Evolutionary conservation across 495 filamentous ascomycete species (phyloP).

Genomic region (Aspergillus affinis): DNA sequence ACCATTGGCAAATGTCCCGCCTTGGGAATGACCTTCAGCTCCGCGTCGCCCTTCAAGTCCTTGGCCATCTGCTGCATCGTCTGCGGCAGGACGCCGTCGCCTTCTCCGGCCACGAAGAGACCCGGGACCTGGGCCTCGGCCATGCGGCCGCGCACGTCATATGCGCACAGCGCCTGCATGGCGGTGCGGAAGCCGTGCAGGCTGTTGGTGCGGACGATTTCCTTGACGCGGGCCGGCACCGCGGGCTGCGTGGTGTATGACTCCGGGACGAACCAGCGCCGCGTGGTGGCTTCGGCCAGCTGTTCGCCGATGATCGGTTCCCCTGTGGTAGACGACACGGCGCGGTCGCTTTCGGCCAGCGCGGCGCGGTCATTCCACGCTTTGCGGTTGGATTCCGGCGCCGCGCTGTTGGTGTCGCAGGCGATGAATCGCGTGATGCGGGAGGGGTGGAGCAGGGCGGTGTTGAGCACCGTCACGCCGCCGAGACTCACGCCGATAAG

Average conservation of each 20-base stretch:
- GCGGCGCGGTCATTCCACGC: conserved; percentile 76
- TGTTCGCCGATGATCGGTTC: conserved; percentile 55
- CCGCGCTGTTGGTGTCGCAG: conserved; percentile 74
- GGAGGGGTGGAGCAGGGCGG: conserved; percentile 62
- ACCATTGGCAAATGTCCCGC: conserved; percentile 84
- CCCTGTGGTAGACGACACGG: conserved; percentile 38
- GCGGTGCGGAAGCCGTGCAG: conserved; percentile 67
- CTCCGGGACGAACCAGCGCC: conserved; percentile 69
- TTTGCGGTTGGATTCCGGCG: conserved; percentile 65
- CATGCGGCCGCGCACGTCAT: conserved; percentile 69
- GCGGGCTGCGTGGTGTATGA: conserved; percentile 56
- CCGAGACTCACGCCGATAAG: conserved; percentile 77
- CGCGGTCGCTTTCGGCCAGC: conserved; percentile 59
- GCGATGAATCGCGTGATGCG: conserved; percentile 61
- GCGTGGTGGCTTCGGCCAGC: conserved; percentile 65
- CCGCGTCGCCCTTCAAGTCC: conserved; percentile 51
- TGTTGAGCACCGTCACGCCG: conserved; percentile 70
- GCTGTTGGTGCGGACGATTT: conserved; percentile 62
- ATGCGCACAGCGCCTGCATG: conserved; percentile 72
- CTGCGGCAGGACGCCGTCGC: conserved; percentile 72
- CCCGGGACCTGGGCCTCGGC: conserved; percentile 55
- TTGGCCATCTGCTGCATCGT: conserved; percentile 73
- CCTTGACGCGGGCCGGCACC: conserved; percentile 50
- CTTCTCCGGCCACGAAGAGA: conserved; percentile 66
- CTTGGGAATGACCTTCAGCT: conserved; percentile 59